Conservation (phyloP, 306 rosid genomes). For the Quercus cerris region DNA sequence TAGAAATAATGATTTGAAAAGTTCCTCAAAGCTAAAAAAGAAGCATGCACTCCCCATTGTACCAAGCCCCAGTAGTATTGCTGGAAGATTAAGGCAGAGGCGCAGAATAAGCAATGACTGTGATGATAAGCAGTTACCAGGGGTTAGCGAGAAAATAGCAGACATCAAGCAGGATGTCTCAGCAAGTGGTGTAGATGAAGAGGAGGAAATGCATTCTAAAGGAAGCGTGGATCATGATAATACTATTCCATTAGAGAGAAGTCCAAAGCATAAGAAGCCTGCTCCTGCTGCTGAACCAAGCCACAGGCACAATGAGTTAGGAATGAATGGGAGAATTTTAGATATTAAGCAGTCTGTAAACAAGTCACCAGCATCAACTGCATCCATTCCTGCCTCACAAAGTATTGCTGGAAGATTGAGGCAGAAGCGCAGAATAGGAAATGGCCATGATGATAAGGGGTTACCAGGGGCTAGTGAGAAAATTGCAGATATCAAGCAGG, state of each 20-base stretch:
- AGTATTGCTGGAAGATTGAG: conserved; percentile 37
- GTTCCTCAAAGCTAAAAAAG: neutral
- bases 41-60: neutral
- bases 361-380: no score
- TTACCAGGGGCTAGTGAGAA: neutral
- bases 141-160: neutral
- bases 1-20: neutral
- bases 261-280: conserved; percentile 16
- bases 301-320: no score
- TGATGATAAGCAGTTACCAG: neutral
- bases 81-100: conserved; percentile 27
- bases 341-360: no score
- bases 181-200: neutral
- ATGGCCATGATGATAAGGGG: neutral
- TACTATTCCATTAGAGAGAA: neutral
- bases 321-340: no score
- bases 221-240: neutral
- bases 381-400: no score
- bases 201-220: neutral
- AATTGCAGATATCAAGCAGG: conserved; percentile 7
- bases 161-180: neutral
- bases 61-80: conserved; percentile 28
- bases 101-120: neutral
- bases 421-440: conserved; percentile 4
- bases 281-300: conserved; percentile 19